phyloP scores from a whole-genome alignment of 306 rosid genomes.

The Castanospermum australe region DNA sequence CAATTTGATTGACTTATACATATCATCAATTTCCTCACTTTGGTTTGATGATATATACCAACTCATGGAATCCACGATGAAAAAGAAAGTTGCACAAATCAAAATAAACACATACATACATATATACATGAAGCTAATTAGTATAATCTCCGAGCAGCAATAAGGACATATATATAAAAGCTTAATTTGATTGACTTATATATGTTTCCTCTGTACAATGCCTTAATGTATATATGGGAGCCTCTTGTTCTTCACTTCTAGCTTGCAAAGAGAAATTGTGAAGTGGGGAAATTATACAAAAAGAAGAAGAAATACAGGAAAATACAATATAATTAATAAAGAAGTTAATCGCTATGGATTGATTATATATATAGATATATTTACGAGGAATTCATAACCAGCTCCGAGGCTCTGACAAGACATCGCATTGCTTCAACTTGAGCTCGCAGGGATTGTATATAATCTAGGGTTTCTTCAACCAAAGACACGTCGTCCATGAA shows the following conservation, averaged over 20 bases:
- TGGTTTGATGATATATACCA: not conserved
- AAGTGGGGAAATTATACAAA: not conserved
- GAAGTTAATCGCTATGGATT: conserved; percentile 1
- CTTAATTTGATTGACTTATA: conserved; percentile 40
- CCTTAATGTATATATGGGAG: conserved; percentile 26
- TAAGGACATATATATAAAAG: conserved; percentile 8
- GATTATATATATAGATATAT: not conserved
- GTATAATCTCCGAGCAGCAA: not conserved
- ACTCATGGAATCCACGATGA: not conserved
- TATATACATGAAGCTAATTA: not conserved
- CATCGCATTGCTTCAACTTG: conserved; percentile 86
- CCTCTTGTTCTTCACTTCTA: conserved; percentile 35
- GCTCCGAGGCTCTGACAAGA: conserved; percentile 46
- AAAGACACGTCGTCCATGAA: conserved; percentile 58
- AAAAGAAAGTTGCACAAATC: not conserved
- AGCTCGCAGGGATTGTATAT: conserved; percentile 56
- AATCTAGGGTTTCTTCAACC: conserved; percentile 91
- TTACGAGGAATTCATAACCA: conserved; percentile 33
- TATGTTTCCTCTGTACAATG: conserved; percentile 52
- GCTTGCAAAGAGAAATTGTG: conserved; percentile 35
- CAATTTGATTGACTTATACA: not conserved
- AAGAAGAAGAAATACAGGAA: not conserved
- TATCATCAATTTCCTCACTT: conserved; percentile 2
- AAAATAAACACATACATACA: not conserved
- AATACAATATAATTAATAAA: not conserved